Evolutionary conservation across 352 stramenopile genomes (phyloP), one percentile per base, ranked within the genome.

Genomic region (Pythium apleroticum): DNA sequence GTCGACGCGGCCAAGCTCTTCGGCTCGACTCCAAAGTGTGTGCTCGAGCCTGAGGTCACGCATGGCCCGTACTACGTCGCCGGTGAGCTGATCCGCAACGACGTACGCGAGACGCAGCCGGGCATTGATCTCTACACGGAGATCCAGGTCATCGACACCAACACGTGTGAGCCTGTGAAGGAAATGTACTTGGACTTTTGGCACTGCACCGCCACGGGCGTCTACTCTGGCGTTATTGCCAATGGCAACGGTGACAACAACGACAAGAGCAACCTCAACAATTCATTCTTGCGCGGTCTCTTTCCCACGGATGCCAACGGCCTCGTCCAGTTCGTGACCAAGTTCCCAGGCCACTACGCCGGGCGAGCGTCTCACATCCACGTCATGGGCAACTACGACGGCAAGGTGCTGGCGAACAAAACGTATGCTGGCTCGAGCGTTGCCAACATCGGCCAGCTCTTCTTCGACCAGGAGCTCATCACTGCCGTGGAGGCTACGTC

Each of bases 401-500:
- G 60, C 50, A 59, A 28, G 19, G 14, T 66, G 14, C 41, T 66
- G 4, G 30, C 22, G 6, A 66, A 66, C 60, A 60, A 66, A 3
- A 66, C 60, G 17, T 66, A 59, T 25, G 50, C 33, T 14, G 49
- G 60, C 31, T 24, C 22, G 10, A 46, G 24, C 19, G 60, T 60
- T 3, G 59, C 60, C 5, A 66, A 52, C 49, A 49, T 66, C 41
- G 60, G 60, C 25, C 60, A 66, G 60, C 39, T 66, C 25, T 66
- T 66, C 52, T 66, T 66, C 37, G 60, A 66, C 37, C 49, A 60
- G n/a, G 41, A 60, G 12, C 52, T 66, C n/a, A 53, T 66, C 50
- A 39, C 49, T 8, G 31, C 24, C 3, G 52, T 66, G 33, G 60
- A 60, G 41, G 39, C 46, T 5, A 60, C 52, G 20, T 33, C n/a